phyloP scores from a whole-genome alignment of 2,329 filamentous ascomycete genomes.

The Alternaria sp. region DNA sequence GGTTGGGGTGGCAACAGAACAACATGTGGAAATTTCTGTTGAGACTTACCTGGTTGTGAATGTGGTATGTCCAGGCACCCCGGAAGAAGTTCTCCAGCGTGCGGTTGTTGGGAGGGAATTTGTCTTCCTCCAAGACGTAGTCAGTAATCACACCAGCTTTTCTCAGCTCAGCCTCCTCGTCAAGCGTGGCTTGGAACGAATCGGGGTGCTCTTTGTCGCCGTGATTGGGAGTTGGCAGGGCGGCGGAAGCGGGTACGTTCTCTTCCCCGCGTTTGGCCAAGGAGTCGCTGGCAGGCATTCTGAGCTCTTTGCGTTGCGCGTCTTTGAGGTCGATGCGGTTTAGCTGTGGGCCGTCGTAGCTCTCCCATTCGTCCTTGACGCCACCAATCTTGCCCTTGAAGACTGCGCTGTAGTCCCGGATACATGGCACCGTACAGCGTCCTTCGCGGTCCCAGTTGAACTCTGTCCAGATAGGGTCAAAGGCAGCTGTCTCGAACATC shows the following conservation, averaged over 20 bases:
- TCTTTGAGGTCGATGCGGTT: conserved; percentile 41
- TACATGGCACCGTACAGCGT: conserved; percentile 61
- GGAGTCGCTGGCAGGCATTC: background rate
- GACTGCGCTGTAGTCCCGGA: conserved; percentile 60
- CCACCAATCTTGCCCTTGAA: conserved; percentile 58
- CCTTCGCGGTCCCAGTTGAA: conserved; percentile 62
- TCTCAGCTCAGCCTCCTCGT: conserved; percentile 50
- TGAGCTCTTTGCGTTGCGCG: conserved; percentile 37
- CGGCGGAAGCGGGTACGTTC: conserved; percentile 36
- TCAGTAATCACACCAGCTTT: conserved; percentile 50
- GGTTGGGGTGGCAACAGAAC: background rate
- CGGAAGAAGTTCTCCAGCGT: conserved; percentile 63
- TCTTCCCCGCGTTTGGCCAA: conserved; percentile 28
- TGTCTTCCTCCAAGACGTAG: conserved; percentile 58
- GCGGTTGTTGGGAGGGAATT: conserved; percentile 62
- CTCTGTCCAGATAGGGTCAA: conserved; percentile 65
- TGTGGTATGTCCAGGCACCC: conserved; percentile 64
- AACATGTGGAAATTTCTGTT: background rate
- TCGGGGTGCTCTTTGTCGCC: conserved; percentile 40
- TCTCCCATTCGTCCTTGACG: conserved; percentile 60
- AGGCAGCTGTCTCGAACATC: conserved; percentile 64
- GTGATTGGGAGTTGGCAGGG: conserved; percentile 28
- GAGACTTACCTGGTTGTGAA: conserved; percentile 61
- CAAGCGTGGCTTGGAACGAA: conserved; percentile 49
- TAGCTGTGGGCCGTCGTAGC: conserved; percentile 55